Percentiles rank a stretch among this genome's conserved stretches.
Conservation (phyloP, 2,329 filamentous ascomycete species). For the Paecilomyces formosus region DNA sequence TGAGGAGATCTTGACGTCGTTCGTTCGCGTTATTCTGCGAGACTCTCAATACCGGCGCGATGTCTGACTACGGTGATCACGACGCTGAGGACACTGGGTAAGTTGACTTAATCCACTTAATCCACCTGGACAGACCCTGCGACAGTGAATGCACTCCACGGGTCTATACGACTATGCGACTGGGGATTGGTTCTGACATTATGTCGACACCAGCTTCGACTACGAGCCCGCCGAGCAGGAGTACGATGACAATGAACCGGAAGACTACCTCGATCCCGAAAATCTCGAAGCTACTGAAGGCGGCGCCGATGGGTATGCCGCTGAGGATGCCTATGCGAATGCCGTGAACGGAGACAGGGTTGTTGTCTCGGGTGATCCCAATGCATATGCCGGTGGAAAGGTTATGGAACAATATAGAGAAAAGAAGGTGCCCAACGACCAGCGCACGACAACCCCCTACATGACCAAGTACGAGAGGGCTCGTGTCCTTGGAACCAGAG, state of each 20-base stretch:
- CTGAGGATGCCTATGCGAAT: conserved; percentile 30
- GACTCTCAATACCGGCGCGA: conserved; percentile 27
- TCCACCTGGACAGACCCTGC: not conserved
- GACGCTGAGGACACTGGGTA: conserved; percentile 53
- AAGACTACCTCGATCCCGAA: conserved; percentile 51
- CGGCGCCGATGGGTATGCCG: conserved; percentile 47
- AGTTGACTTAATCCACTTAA: conserved; percentile 21
- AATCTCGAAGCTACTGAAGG: conserved; percentile 47
- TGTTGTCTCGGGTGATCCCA: conserved; percentile 45
- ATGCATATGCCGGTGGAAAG: conserved; percentile 41
- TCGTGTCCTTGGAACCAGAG: conserved; percentile 84
- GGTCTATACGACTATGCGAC: not conserved
- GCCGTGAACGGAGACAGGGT: conserved; percentile 33
- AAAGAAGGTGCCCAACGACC: conserved; percentile 84
- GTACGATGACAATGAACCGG: conserved; percentile 61
- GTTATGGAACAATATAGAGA: conserved; percentile 54
- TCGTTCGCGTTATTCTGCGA: conserved; percentile 3
- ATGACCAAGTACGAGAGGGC: conserved; percentile 99
- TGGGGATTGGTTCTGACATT: conserved; percentile 19
- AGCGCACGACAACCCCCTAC: conserved; percentile 89
- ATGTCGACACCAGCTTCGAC: conserved; percentile 30
- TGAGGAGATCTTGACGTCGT: conserved; percentile 4
- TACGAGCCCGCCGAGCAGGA: conserved; percentile 53
- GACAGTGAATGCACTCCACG: not conserved
- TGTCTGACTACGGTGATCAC: conserved; percentile 70